Evolutionary conservation across 331 rosid species (phyloP).

Genomic region (Quercus tomentella): DNA sequence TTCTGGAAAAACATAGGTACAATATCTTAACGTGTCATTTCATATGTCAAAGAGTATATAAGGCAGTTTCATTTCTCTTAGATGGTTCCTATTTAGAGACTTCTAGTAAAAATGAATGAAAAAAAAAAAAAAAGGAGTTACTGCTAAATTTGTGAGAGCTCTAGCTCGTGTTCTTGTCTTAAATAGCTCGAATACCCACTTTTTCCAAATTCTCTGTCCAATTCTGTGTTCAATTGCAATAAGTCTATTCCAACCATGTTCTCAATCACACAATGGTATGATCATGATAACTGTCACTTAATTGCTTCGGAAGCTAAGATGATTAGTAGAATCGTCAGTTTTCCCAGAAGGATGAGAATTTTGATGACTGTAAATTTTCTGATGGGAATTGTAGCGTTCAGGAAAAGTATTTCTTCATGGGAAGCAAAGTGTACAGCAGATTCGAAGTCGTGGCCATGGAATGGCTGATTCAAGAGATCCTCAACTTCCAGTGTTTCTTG

Average conservation of each 20-base stretch:
- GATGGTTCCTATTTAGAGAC: neutral
- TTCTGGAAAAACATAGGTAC: neutral
- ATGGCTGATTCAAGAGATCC: slow-evolving; percentile 92
- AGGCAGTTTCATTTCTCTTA: neutral
- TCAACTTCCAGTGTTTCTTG: slow-evolving; percentile 67
- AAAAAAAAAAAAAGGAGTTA: neutral
- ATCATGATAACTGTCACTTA: neutral
- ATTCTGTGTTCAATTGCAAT: neutral
- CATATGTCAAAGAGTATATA: neutral
- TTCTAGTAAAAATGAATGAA: neutral
- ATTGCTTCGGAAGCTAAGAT: neutral
- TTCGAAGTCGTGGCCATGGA: slow-evolving; percentile 96
- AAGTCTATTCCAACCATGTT: neutral
- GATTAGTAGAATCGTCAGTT: neutral
- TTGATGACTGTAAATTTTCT: neutral
- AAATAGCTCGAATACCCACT: neutral
- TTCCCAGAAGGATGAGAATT: neutral
- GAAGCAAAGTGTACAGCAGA: slow-evolving; percentile 51
- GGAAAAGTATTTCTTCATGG: slow-evolving; percentile 47
- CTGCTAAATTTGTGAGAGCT: neutral
- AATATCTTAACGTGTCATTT: neutral
- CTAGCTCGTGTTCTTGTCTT: neutral
- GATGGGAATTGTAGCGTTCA: slow-evolving; percentile 47
- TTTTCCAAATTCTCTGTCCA: neutral
- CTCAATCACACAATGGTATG: neutral